Percentiles rank a stretch among this genome's conserved stretches.
These are phyloP conservation scores for Albifimbria verrucaria DNA, from an alignment of 2,329 filamentous ascomycete species.

Conservation along the genomic window DNA sequence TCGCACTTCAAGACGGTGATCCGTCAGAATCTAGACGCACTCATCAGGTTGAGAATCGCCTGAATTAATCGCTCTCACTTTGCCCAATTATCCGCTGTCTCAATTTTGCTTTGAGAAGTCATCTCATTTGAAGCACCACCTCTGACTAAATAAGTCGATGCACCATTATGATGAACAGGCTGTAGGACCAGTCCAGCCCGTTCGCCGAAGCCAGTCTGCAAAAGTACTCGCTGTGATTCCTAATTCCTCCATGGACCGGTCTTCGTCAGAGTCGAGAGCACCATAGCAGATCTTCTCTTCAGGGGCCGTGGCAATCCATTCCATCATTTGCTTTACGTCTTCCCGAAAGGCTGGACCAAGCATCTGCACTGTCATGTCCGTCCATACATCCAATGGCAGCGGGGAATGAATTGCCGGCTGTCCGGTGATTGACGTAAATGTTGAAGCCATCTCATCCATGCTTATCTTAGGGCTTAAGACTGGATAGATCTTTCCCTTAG, in stretches of 20 bases:
- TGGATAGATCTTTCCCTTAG: constrained; percentile 10
- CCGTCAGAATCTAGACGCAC: background rate
- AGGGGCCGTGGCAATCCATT: constrained; percentile 11
- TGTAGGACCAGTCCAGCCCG: constrained; percentile 1
- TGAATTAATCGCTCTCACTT: background rate
- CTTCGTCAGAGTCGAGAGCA: background rate
- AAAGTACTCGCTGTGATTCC: constrained; percentile 1
- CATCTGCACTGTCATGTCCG: constrained; percentile 1
- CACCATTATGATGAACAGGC: background rate
- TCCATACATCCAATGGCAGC: constrained; percentile 6
- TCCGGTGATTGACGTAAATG: constrained; percentile 7
- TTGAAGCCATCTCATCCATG: constrained; percentile 7
- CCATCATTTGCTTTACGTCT: constrained; percentile 16
- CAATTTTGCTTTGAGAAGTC: background rate
- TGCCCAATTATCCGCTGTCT: background rate
- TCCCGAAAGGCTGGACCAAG: constrained; percentile 10
- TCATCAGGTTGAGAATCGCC: background rate
- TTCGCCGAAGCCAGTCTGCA: background rate
- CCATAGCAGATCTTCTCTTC: constrained; percentile 10
- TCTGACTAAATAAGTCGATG: background rate
- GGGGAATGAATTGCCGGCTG: constrained; percentile 7
- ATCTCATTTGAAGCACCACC: background rate
- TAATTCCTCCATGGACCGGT: background rate
- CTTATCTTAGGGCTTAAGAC: constrained; percentile 8
- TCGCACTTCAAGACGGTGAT: background rate